A percentile compares a stretch with the other conserved stretches of the same genome.
Evolutionary conservation across 768 basidiomycete species (phyloP).

Genomic region (Lactarius quietus): DNA sequence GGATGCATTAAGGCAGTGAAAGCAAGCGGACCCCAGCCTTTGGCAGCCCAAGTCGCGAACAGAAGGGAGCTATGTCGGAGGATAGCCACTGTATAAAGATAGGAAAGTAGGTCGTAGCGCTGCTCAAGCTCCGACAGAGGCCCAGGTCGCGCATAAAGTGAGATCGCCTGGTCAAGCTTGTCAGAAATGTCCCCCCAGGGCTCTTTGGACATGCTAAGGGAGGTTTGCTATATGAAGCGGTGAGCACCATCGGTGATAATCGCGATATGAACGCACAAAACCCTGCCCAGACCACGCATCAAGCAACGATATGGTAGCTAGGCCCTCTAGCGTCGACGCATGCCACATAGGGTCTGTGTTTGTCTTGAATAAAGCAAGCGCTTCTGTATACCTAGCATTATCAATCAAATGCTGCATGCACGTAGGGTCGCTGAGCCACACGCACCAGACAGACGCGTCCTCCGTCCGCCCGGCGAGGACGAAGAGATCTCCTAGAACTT

Average conservation of each 20-base stretch:
- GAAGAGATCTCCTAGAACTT: constrained; percentile 86
- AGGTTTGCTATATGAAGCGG: constrained; percentile 19
- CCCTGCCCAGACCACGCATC: constrained; percentile 86
- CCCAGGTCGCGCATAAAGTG: constrained; percentile 57
- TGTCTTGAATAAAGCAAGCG: constrained; percentile 68
- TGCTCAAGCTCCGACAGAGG: constrained; percentile 46
- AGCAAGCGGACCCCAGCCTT: constrained; percentile 81
- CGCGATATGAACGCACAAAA: constrained; percentile 46
- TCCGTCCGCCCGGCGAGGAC: constrained; percentile 80
- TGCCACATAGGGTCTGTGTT: constrained; percentile 85
- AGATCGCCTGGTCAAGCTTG: constrained; percentile 55
- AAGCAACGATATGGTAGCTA: constrained; percentile 73
- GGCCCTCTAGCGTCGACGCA: constrained; percentile 81
- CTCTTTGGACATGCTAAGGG: constrained; percentile 41
- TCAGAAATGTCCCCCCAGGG: constrained; percentile 76
- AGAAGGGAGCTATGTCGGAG: constrained; percentile 72
- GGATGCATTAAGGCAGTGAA: constrained; percentile 72
- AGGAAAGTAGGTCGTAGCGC: constrained; percentile 58
- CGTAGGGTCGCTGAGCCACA: constrained; percentile 7
- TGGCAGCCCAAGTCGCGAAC: constrained; percentile 79
- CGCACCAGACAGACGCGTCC: constrained; percentile 78
- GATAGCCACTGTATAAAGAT: constrained; percentile 63
- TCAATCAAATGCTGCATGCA: constrained; percentile 26
- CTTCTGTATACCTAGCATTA: constrained; percentile 75
- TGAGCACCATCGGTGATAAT: background rate